Evolutionary conservation across 1,139 yeast genomes (phyloP), one percentile per base, ranked within the genome.

Genomic region (Pichia sorboxylosa): DNA sequence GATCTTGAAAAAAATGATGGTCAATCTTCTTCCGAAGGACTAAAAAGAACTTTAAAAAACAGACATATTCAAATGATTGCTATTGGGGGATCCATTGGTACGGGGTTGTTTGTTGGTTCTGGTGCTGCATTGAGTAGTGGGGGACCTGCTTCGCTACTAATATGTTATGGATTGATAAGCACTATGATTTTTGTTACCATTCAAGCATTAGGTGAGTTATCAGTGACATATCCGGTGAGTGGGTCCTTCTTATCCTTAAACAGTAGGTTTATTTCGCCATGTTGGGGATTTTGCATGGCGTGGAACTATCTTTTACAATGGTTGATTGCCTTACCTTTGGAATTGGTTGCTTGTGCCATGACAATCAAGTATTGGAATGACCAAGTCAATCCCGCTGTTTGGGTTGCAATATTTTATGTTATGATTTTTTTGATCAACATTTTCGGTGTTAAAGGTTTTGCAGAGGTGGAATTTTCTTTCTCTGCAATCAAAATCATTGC

Each of bases 41-140:
- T 80, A 42, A 59, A 71, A 32, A 63, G 81, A 48, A 63, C 67
- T 27, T 63, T 79, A 34, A 71, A 73, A 42, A 61, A 58, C 29
- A 61, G 79, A 54, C 70, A 79, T 61, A 58, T 80, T 45, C 78
- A 77, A 48, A 77, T 80, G 80, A 73, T 81, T 49, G 87, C 90
- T 28, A 75, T 81, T 46, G 92, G 92, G 46, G 90, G 92, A 37
- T 66, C 83, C 32, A 78, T 81, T 44, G 92, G 93, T 52, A 78
- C 69, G 5, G 70, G 70, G 30, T 52, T 65, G 33, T 63, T 63
- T 44, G 68, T 74, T 26, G 78, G 77, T 41, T 62, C 71, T 23
- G 83, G 82, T 35, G 62, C 63, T 38, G 73, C 81, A 5, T 59
- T 76, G 42, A 56, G 58, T 35, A 55, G 58, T 10, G 78, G 78